phyloP scores from a whole-genome alignment of 345 rosid genomes.

The Geranium rotundifolium region DNA sequence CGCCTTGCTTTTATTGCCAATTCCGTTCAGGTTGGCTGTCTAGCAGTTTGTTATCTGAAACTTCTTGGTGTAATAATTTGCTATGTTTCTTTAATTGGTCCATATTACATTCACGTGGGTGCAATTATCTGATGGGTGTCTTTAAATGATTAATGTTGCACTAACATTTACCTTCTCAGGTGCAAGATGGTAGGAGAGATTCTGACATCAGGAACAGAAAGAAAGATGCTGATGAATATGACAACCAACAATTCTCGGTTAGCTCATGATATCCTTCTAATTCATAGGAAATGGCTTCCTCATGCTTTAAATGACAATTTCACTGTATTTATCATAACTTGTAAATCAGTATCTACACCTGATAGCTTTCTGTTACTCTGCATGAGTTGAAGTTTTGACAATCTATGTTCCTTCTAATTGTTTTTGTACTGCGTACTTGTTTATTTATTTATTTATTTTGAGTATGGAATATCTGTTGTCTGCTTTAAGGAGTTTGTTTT shows the following conservation, averaged over 20 bases:
- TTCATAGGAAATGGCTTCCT: not conserved
- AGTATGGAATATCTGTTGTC: no score
- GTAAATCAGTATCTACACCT: not conserved
- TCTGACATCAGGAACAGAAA: conserved; percentile 71
- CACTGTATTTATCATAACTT: no score
- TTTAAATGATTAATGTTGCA: not conserved
- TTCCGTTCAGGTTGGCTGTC: conserved; percentile 73
- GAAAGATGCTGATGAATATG: conserved; percentile 81
- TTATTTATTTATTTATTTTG: no score
- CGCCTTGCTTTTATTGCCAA: conserved; percentile 90
- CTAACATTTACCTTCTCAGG: conserved; percentile 19
- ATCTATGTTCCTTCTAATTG: not conserved
- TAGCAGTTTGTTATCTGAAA: not conserved
- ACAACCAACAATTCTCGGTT: conserved; percentile 62
- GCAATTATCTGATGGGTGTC: not conserved
- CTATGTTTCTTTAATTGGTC: conserved; percentile 1
- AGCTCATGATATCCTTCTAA: conserved; percentile 11
- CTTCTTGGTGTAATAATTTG: not conserved
- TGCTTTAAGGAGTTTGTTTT: no score
- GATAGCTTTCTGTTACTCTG: not conserved
- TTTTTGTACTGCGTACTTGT: no score
- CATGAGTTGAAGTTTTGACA: not conserved
- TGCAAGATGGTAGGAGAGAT: conserved; percentile 78
- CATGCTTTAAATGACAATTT: not conserved
- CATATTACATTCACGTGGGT: conserved; percentile 6